Evolutionary conservation across 2,329 filamentous ascomycete species (phyloP), one percentile per base, ranked within the genome.

Genomic region (Alternaria panax): DNA sequence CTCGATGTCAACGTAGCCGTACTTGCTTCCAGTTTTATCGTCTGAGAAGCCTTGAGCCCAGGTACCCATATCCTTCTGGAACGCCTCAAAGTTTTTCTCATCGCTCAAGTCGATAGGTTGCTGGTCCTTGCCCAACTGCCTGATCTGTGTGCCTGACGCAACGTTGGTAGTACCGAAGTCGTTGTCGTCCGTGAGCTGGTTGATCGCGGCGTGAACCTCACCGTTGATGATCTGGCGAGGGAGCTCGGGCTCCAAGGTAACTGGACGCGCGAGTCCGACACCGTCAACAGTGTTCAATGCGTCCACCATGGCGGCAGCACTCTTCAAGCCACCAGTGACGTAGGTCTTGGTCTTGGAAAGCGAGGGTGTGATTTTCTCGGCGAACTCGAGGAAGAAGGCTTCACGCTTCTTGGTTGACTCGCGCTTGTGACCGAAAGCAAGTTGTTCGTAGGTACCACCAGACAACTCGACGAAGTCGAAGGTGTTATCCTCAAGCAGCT

Each of bases 361-460:
- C 65, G 82, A 85, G 0, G 30, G 83, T 73, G 24, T 83, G 75
- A 69, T 89, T 82, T 61, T 74, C 67, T 58, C 88, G 0, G 86
- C 86, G 60, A 87, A 87, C 5, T 87, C 85, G 43, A 87, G 69
- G 79, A 88, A 88, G 79, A 87, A 88, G 1, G 84, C 81, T 67
- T 87, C 86, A 5, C 85, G 78, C 75, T 84, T 83, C 73, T 80
- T 80, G 12, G 85, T 87, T 16, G 80, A 83, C 42, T 88, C 86
- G 48, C 81, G 78, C 74, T 82, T 79, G 69, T 86, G 83, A 2
- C 65, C 66, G 62, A 87, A 86, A 0, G 80, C 84, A 0, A 85
- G 69, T 18, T 78, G 73, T 73, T 89, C 83, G 66, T 87, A 88
- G 0, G 86, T 89, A 7, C 87, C 87, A 12, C 87, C 87, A 0